Percentiles rank a stretch among this genome's conserved stretches.
Conservation (phyloP, 2,329 filamentous ascomycete genomes). For the Paecilomyces dactylethromorphus region DNA sequence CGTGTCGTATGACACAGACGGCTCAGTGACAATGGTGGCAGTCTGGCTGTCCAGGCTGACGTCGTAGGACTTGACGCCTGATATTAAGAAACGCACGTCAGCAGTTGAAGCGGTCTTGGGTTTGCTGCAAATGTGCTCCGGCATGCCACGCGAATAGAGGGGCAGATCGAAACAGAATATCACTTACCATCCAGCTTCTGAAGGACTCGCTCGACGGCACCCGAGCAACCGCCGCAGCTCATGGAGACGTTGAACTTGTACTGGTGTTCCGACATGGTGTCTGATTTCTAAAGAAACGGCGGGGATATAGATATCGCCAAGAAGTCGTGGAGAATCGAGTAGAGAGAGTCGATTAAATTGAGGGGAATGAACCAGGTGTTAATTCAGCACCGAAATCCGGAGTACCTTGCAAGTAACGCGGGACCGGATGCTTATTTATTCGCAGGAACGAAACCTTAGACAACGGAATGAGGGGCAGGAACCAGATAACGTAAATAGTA, state of each 20-base stretch:
- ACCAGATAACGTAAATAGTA: too few species aligned
- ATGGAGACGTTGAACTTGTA: constrained; percentile 96
- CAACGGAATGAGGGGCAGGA: too few species aligned
- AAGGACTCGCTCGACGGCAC: constrained; percentile 83
- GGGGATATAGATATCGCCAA: too few species aligned
- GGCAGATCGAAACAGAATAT: constrained; percentile 1
- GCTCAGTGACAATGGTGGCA: constrained; percentile 67
- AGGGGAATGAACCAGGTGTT: too few species aligned
- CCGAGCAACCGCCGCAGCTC: constrained; percentile 94
- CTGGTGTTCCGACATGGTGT: constrained; percentile 68
- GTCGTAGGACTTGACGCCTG: constrained; percentile 80
- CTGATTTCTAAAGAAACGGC: neutral
- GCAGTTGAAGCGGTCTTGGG: neutral
- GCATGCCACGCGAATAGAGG: too few species aligned
- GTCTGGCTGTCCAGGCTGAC: constrained; percentile 82
- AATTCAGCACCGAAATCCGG: too few species aligned
- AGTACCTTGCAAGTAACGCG: too few species aligned
- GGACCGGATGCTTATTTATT: too few species aligned
- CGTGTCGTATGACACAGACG: constrained; percentile 66
- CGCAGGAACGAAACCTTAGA: too few species aligned
- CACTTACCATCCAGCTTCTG: constrained; percentile 79
- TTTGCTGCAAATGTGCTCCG: too few species aligned
- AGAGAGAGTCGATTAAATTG: too few species aligned
- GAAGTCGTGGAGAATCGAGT: neutral
- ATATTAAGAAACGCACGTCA: neutral